phyloP scores from a whole-genome alignment of 192 early-diverging fungal species.

The Coemansia sp. region DNA sequence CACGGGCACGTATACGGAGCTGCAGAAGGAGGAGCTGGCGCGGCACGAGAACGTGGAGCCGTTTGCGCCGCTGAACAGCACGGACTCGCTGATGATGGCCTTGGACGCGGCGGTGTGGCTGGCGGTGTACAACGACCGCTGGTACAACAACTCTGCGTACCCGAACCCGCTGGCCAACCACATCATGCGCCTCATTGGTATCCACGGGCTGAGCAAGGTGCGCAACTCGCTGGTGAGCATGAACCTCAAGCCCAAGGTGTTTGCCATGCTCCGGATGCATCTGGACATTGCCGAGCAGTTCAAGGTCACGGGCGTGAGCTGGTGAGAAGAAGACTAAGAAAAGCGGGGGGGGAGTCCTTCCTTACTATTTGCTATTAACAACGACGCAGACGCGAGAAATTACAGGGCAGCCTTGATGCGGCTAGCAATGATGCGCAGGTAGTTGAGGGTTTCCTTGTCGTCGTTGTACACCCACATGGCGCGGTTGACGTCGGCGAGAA shows the following conservation, averaged over 20 bases:
- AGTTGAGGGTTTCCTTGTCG: conserved; percentile 9
- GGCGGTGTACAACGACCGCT: conserved; percentile 78
- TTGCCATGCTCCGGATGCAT: conserved; percentile 68
- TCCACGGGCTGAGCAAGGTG: conserved; percentile 88
- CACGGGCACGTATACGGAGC: conserved; percentile 54
- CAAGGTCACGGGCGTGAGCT: conserved; percentile 61
- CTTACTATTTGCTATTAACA: neutral
- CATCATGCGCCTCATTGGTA: conserved; percentile 78
- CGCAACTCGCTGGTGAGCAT: conserved; percentile 84
- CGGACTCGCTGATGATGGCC: conserved; percentile 67
- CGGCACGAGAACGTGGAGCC: conserved; percentile 18
- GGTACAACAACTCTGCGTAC: conserved; percentile 89
- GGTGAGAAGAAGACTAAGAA: too few relatives aligned
- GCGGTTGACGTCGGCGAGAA: conserved; percentile 14
- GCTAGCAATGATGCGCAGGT: conserved; percentile 5
- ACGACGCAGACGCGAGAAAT: too few relatives aligned
- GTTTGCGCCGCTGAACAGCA: conserved; percentile 19
- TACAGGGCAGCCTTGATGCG: conserved; percentile 7
- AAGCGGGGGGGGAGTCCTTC: too few relatives aligned
- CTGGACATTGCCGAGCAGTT: conserved; percentile 67
- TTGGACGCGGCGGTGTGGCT: conserved; percentile 77
- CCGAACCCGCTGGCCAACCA: conserved; percentile 81
- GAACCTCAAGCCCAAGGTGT: conserved; percentile 73
- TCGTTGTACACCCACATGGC: conserved; percentile 30
- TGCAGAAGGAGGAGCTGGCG: conserved; percentile 51